Conservation (phyloP, 345 rosid genomes). For the Populus euphratica region DNA sequence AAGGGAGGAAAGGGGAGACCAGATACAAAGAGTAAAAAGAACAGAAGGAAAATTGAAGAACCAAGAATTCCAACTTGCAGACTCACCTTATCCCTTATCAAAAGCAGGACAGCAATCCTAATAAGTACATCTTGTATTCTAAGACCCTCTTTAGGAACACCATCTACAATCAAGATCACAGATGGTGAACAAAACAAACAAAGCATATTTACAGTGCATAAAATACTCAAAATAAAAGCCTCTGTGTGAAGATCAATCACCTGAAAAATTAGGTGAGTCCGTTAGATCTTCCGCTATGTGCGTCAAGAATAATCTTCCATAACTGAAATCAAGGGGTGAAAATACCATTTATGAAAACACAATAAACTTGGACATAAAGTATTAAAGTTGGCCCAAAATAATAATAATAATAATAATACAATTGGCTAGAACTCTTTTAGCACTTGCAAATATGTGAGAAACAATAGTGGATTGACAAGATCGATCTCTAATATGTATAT, state of each 20-base stretch:
- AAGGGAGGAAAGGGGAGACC: not conserved
- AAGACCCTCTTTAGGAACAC: slow-evolving; percentile 99
- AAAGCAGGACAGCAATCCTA: slow-evolving; percentile 66
- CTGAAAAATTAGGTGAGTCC: slow-evolving; percentile 63
- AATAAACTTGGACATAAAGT: not conserved
- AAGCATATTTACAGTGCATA: not conserved
- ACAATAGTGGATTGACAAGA: not conserved
- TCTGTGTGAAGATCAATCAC: slow-evolving; percentile 39
- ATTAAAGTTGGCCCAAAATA: not conserved
- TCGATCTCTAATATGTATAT: not conserved
- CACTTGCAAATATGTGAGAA: not conserved
- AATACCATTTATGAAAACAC: slow-evolving; percentile 6
- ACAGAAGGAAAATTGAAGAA: not conserved
- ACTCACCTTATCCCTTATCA: slow-evolving; percentile 74
- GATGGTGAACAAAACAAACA: not conserved
- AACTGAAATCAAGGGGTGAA: slow-evolving; percentile 33
- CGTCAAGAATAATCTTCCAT: slow-evolving; percentile 62
- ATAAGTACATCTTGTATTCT: slow-evolving; percentile 83
- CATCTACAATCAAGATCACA: slow-evolving; percentile 55
- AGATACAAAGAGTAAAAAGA: not conserved
- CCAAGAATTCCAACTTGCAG: not conserved
- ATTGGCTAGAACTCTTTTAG: not conserved
- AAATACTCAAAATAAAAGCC: slow-evolving; percentile 7
- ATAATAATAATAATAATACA: not conserved
- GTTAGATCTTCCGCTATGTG: slow-evolving; percentile 73